phyloP scores from a whole-genome alignment of 176 grass and related monocot genomes.

The Tuctoria greenei region DNA sequence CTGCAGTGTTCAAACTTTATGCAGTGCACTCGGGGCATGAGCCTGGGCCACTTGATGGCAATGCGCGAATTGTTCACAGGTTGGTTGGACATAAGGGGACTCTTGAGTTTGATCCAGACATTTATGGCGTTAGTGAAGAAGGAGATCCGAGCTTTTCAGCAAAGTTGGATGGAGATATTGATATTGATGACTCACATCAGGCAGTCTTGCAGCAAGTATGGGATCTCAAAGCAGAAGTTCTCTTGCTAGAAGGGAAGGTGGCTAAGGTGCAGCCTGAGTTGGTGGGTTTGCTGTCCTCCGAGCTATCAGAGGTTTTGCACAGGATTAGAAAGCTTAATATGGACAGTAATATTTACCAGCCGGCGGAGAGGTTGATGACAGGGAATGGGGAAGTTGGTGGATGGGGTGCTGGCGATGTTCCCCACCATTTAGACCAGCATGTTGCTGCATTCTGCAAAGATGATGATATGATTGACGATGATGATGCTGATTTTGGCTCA shows the following conservation, averaged over 20 bases:
- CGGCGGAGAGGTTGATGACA: constrained; percentile 60
- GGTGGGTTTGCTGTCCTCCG: constrained; percentile 52
- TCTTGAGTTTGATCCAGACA: constrained; percentile 81
- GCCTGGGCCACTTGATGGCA: constrained; percentile 94
- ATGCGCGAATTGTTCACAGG: constrained; percentile 92
- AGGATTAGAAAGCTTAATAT: constrained; percentile 79
- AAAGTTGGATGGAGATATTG: constrained; percentile 51
- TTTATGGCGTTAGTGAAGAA: constrained; percentile 78
- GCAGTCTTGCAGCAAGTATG: constrained; percentile 69
- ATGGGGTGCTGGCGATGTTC: constrained; percentile 54
- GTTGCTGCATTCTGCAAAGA: constrained; percentile 74
- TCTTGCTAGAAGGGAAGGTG: constrained; percentile 67
- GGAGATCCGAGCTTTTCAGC: constrained; percentile 51
- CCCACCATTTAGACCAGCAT: constrained; percentile 59
- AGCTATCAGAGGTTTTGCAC: constrained; percentile 71
- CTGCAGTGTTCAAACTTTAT: constrained; percentile 92
- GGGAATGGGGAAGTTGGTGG: constrained; percentile 53
- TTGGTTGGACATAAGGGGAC: constrained; percentile 83
- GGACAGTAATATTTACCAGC: constrained; percentile 51
- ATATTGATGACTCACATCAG: constrained; percentile 57
- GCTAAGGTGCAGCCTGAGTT: constrained; percentile 67
- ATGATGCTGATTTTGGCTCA: constrained; percentile 86
- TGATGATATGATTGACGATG: constrained; percentile 89
- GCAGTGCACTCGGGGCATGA: constrained; percentile 93
- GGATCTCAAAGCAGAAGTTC: constrained; percentile 66